Percentiles rank a stretch among this genome's conserved stretches.
Conservation (phyloP, 108 stramenopile species). For the Nitzschia sp. region DNA sequence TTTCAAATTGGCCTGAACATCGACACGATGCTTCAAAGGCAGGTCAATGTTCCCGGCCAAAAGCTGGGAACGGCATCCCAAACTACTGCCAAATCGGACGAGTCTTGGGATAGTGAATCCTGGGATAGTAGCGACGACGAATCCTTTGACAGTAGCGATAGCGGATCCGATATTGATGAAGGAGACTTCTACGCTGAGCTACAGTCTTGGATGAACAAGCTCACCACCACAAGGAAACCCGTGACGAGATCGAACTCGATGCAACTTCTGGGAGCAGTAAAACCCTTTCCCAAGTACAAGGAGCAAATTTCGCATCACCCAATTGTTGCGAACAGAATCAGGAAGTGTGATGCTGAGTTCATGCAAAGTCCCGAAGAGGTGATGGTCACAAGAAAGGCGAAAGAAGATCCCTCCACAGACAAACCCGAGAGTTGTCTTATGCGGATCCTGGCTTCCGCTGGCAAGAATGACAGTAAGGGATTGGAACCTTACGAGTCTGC, state of each 20-base stretch:
- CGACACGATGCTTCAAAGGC: not conserved
- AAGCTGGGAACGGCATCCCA: not conserved
- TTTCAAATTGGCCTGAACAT: conserved; percentile 6
- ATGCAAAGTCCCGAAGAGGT: not conserved
- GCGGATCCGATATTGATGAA: conserved; percentile 3
- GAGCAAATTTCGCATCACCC: conserved; percentile 3
- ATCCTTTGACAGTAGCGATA: conserved; percentile 2
- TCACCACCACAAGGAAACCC: not conserved
- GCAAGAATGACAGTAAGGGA: not conserved
- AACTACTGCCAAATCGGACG: not conserved
- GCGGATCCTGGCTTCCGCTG: not conserved
- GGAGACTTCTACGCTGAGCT: not conserved
- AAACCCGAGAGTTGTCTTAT: conserved; percentile 3
- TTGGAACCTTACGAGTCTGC: not conserved
- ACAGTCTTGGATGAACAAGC: not conserved
- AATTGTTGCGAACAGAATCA: not conserved
- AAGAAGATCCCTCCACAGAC: not conserved
- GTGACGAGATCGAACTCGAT: not conserved
- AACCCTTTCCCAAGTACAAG: not conserved
- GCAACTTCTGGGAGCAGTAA: not conserved
- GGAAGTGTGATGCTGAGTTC: not conserved
- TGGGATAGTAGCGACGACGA: not conserved
- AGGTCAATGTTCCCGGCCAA: not conserved
- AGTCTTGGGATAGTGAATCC: not conserved
- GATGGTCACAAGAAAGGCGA: not conserved